Conservation (phyloP, 108 stramenopile species). For the Conticribra guillardii region DNA sequence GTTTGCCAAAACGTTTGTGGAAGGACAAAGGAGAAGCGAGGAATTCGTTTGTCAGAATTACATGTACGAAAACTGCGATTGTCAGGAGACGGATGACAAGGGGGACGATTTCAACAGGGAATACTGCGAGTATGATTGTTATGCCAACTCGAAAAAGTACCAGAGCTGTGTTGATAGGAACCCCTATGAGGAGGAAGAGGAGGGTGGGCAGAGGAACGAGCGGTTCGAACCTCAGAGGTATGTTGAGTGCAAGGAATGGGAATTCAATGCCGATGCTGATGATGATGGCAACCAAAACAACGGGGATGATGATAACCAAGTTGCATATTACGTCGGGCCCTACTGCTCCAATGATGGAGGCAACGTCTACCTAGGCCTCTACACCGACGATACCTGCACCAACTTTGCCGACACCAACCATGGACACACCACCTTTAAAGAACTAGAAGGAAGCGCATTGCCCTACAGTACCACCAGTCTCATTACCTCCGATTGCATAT, state of each 20-base stretch:
- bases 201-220: conserved; percentile 12
- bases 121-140: conserved; percentile 40
- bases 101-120: conserved; percentile 34
- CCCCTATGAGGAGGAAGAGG: conserved; percentile 34
- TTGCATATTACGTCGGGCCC: conserved; percentile 64
- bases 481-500: conserved; percentile 34
- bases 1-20: conserved; percentile 31
- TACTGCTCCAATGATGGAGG: conserved; percentile 68
- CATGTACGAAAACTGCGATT: conserved; percentile 30
- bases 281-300: conserved; percentile 12
- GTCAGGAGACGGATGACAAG: conserved; percentile 35
- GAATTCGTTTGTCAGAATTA: conserved; percentile 31
- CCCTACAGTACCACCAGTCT: conserved; percentile 34
- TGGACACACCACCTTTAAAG: conserved; percentile 46
- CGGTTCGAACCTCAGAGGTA: conserved; percentile 39
- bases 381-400: conserved; percentile 69
- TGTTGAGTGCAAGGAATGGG: conserved; percentile 33
- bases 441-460: conserved; percentile 28
- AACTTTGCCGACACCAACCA: conserved; percentile 50
- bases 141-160: conserved; percentile 8
- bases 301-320: conserved; percentile 24
- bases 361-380: conserved; percentile 58
- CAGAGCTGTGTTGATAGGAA: conserved; percentile 28
- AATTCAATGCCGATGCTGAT: conserved; percentile 19
- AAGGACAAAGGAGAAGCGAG: conserved; percentile 6